A percentile compares a stretch with the other conserved stretches of the same genome.
Evolutionary conservation across 2,329 filamentous ascomycete species (phyloP).

Genomic region (Elsinoe arachidis): DNA sequence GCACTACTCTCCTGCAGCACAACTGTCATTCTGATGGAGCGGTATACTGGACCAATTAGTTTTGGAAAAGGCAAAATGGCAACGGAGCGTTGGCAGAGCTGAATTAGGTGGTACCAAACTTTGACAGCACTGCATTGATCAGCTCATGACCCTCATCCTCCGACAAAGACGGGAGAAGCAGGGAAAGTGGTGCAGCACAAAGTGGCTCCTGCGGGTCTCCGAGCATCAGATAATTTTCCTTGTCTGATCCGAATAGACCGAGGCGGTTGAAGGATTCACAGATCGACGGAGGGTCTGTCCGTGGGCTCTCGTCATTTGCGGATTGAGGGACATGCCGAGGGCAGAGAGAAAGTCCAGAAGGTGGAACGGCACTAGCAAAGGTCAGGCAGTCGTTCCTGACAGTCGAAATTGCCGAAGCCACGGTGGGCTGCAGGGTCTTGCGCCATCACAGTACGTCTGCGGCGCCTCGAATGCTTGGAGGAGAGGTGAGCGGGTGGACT

Average conservation of each 20-base stretch:
- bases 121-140: background rate
- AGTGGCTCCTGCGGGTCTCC: slow-evolving; percentile 3
- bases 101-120: background rate
- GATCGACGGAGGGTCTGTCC: background rate
- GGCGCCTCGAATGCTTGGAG: background rate
- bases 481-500: background rate
- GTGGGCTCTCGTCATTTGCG: slow-evolving; percentile 3
- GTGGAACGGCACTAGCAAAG: background rate
- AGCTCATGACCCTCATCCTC: background rate
- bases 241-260: slow-evolving; percentile 8
- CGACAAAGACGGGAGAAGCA: background rate
- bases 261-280: background rate
- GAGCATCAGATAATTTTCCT: background rate
- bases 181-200: background rate
- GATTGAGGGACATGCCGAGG: background rate
- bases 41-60: background rate
- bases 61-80: background rate
- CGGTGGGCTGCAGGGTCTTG: slow-evolving; percentile 1
- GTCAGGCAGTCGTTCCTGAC: slow-evolving; percentile 6
- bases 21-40: background rate
- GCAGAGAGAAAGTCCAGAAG: background rate
- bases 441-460: background rate
- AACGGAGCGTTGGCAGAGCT: background rate
- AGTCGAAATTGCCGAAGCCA: slow-evolving; percentile 10
- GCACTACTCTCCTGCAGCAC: background rate